Evolutionary conservation across 2,329 filamentous ascomycete genomes (phyloP), one percentile per base, ranked within the genome.

Genomic region (Ophiostoma piceae): DNA sequence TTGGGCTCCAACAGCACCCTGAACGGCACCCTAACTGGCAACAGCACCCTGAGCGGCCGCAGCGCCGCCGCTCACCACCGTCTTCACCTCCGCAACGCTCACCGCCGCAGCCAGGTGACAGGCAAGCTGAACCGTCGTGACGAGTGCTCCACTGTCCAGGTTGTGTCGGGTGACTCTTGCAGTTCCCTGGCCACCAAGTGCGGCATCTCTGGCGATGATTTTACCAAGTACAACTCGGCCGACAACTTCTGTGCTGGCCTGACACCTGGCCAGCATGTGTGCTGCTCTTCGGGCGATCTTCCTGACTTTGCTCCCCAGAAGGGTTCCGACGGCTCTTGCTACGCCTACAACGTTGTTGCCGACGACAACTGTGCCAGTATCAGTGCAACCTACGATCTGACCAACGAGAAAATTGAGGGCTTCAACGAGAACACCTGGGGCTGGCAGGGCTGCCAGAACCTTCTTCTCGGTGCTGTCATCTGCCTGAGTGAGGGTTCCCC

Each of bases 351-450:
- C 0, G 76, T 81, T 26, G 71, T 76, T 66, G 65, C 71, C 0
- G 76, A 74, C 0, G 79, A 82, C 37, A 72, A 71, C 0, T 83
- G 81, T 72, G 72, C 71, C 39, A 68, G 1, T 5, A 75, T 83
- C 0, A 76, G 76, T 0, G 73, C 73, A 14, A 6, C 47, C 3
- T 67, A 72, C 67, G 51, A 57, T 29, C 22, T 74, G 8, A 65
- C 26, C n/a, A 69, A 5, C 47, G 47, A 51, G 16, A 51, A 51
- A 19, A 66, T 74, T 2, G 70, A 72, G 35, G 41, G 69, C 11
- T 75, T 75, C 14, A 81, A 81, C 74, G 78, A 76, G 68, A 74
- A 78, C 65, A 80, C 79, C 0, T 81, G 79, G 79, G 79, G 77
- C 0, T 81, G 78, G 75, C 73, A 69, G 7, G 79, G 78, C 16